A percentile compares a stretch with the other conserved stretches of the same genome.
Evolutionary conservation across 306 rosid genomes (phyloP).

Genomic region (Sechiopsis laciniata): DNA sequence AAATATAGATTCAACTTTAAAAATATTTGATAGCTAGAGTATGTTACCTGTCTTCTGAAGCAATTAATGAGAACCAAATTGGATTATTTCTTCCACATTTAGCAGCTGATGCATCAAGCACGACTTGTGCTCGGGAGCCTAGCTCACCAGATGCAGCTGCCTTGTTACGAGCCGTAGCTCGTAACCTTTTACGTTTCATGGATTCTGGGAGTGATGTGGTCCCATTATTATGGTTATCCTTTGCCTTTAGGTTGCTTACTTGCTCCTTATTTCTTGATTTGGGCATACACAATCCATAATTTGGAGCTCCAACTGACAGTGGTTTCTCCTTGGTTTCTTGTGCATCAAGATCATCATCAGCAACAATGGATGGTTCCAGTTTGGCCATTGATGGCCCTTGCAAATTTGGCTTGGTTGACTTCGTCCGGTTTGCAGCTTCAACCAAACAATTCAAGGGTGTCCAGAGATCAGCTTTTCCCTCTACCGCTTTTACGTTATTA

Average conservation of each 20-base stretch:
- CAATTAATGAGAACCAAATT: constrained; percentile 91
- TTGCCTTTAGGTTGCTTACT: constrained; percentile 43
- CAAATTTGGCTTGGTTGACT: constrained; percentile 62
- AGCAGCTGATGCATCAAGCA: constrained; percentile 48
- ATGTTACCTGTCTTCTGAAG: constrained; percentile 80
- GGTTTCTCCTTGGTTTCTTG: constrained; percentile 43
- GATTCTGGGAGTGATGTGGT: constrained; percentile 44
- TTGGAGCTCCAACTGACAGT: constrained; percentile 36
- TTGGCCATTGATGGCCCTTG: constrained; percentile 49
- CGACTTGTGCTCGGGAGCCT: constrained; percentile 48
- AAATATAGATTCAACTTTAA: constrained; percentile 10
- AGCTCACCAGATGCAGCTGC: constrained; percentile 44
- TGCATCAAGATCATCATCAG: constrained; percentile 36
- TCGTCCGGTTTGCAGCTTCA: constrained; percentile 95
- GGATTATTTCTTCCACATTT: constrained; percentile 49
- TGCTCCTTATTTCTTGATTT: constrained; percentile 64
- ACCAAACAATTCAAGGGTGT: constrained; percentile 95
- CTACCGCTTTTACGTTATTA: constrained; percentile 39
- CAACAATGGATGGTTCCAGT: constrained; percentile 43
- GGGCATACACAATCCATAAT: constrained; percentile 33
- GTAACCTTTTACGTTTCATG: constrained; percentile 54
- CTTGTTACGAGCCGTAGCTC: constrained; percentile 53
- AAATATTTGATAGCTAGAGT: not conserved
- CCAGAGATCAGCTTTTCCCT: constrained; percentile 93
- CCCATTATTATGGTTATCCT: constrained; percentile 52